Conservation (phyloP, 768 basidiomycete genomes). For the Boletus rex-veris region DNA sequence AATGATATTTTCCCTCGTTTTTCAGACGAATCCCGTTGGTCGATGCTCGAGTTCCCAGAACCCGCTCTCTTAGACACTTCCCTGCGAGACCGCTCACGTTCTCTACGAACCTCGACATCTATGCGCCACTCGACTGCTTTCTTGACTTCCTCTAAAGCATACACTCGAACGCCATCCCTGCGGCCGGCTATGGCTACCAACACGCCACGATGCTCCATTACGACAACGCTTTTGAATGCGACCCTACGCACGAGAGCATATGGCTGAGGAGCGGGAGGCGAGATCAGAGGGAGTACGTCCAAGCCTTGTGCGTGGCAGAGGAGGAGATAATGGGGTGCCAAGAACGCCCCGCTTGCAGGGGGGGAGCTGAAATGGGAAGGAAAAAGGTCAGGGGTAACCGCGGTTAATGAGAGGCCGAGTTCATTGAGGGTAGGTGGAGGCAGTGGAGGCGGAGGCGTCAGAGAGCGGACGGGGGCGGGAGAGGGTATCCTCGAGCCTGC, state of each 20-base stretch:
- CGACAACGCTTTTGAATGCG: slow-evolving; percentile 81
- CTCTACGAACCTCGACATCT: slow-evolving; percentile 72
- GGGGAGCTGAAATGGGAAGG: slow-evolving; percentile 77
- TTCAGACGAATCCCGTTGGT: slow-evolving; percentile 42
- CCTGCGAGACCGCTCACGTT: slow-evolving; percentile 66
- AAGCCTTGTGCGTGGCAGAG: slow-evolving; percentile 84
- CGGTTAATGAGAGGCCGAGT: slow-evolving; percentile 68
- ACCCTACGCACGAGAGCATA: slow-evolving; percentile 82
- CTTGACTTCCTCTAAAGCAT: slow-evolving; percentile 83
- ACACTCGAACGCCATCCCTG: slow-evolving; percentile 82
- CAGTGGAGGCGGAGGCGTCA: slow-evolving; percentile 69
- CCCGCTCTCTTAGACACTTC: slow-evolving; percentile 60
- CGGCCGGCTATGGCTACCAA: slow-evolving; percentile 88
- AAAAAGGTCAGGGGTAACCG: slow-evolving; percentile 63
- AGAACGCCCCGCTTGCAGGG: slow-evolving; percentile 73
- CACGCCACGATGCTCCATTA: slow-evolving; percentile 90
- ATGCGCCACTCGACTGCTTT: slow-evolving; percentile 87
- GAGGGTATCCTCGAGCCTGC: slow-evolving; percentile 52
- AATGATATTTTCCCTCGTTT: slow-evolving; percentile 47
- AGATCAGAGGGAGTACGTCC: slow-evolving; percentile 76
- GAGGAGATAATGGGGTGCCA: slow-evolving; percentile 77
- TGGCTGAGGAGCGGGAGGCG: slow-evolving; percentile 71
- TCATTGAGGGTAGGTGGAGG: slow-evolving; percentile 71
- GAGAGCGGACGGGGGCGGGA: slow-evolving; percentile 48
- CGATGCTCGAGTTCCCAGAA: slow-evolving; percentile 34